These are phyloP conservation scores for Aquilaria sinensis DNA, from an alignment of 345 rosid genomes.

Conservation along the genomic window DNA sequence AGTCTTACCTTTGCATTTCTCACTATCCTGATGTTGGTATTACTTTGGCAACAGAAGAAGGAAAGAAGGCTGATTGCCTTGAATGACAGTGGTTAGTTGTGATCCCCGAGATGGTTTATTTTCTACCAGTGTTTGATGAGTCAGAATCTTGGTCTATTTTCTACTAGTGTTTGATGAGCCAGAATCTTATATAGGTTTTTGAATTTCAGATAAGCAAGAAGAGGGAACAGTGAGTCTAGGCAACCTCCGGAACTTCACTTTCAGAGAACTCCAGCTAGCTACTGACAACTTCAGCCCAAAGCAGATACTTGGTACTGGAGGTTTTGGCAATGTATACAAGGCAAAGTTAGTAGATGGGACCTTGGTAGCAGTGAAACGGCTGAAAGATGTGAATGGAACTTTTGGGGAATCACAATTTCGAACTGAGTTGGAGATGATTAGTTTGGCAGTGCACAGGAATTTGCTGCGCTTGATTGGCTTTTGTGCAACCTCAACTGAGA, in stretches of 20 bases:
- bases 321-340: constrained; percentile 91
- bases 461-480: constrained; percentile 76
- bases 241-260: constrained; percentile 71
- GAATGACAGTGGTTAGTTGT: constrained; percentile 45
- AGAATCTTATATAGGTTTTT: not conserved
- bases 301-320: constrained; percentile 85
- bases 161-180: not conserved
- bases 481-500: constrained; percentile 66
- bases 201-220: constrained; percentile 58
- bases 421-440: constrained; percentile 92
- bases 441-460: constrained; percentile 90
- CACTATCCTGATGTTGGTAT: constrained; percentile 37
- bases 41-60: constrained; percentile 53
- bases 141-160: not conserved
- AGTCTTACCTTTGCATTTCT: constrained; percentile 48
- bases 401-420: constrained; percentile 84
- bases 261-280: constrained; percentile 76
- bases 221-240: constrained; percentile 66
- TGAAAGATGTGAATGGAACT: constrained; percentile 69
- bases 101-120: not conserved
- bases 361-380: constrained; percentile 74
- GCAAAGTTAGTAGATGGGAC: constrained; percentile 79
- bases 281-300: constrained; percentile 79
- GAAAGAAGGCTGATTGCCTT: constrained; percentile 34
- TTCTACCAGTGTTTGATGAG: not conserved